Evolutionary conservation across 2,329 filamentous ascomycete genomes (phyloP).

Genomic region (Penicillium sp.): DNA sequence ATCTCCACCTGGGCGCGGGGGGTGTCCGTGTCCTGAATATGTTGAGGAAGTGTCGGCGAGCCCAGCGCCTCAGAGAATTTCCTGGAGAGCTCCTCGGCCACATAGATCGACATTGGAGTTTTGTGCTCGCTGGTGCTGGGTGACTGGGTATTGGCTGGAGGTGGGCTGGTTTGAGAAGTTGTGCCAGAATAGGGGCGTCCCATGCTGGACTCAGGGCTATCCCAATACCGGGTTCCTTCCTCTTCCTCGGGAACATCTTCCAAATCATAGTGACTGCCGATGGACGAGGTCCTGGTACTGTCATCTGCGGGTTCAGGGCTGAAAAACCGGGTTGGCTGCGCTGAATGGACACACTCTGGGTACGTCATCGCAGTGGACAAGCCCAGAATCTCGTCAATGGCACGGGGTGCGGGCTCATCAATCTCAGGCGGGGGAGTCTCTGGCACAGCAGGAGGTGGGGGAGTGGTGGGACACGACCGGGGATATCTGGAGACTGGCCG

Average conservation of each 20-base stretch:
- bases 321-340: constrained; percentile 36
- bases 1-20: constrained; percentile 18
- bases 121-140: constrained; percentile 20
- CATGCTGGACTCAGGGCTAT: constrained; percentile 30
- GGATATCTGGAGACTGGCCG: constrained; percentile 49
- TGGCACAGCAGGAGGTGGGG: constrained; percentile 44
- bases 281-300: constrained; percentile 41
- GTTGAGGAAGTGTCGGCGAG: constrained; percentile 41
- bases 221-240: constrained; percentile 34
- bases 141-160: constrained; percentile 7
- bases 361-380: constrained; percentile 32
- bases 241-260: constrained; percentile 49
- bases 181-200: constrained; percentile 20
- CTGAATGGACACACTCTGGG: constrained; percentile 35
- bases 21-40: constrained; percentile 17
- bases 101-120: constrained; percentile 33
- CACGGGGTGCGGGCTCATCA: constrained; percentile 38
- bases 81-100: constrained; percentile 35
- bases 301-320: constrained; percentile 46
- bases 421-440: constrained; percentile 30
- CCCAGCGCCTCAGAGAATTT: constrained; percentile 49
- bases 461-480: constrained; percentile 41
- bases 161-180: constrained; percentile 19
- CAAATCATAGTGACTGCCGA: constrained; percentile 43
- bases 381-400: constrained; percentile 44